Conservation (phyloP, 2,329 filamentous ascomycete genomes). For the Fusarium algeriense region DNA sequence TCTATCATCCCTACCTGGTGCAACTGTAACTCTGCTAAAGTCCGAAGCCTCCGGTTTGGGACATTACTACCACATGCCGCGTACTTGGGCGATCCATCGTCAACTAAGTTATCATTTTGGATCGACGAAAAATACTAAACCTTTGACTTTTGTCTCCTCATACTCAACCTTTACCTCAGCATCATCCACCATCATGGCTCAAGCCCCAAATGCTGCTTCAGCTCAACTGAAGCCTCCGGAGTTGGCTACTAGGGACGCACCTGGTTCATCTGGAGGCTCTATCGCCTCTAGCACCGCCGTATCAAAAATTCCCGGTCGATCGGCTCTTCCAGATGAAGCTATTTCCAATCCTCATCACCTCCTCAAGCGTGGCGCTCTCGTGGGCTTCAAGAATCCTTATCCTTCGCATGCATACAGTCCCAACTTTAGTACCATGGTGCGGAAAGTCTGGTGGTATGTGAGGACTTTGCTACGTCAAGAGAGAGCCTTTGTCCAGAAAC, state of each 20-base stretch:
- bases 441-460: conserved; percentile 55
- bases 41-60: conserved; percentile 28
- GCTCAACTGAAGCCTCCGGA: conserved; percentile 31
- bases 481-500: neutral
- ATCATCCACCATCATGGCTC: conserved; percentile 37
- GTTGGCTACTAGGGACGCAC: conserved; percentile 27
- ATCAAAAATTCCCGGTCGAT: conserved; percentile 51
- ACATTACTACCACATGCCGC: conserved; percentile 42
- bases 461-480: neutral
- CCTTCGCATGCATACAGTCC: conserved; percentile 56
- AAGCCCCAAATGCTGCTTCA: conserved; percentile 29
- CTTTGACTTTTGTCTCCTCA: neutral
- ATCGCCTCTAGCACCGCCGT: conserved; percentile 47
- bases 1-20: conserved; percentile 22
- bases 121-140: conserved; percentile 20
- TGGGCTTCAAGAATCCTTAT: conserved; percentile 65
- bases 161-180: conserved; percentile 30
- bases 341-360: conserved; percentile 63
- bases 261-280: conserved; percentile 15
- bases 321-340: conserved; percentile 57
- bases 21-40: conserved; percentile 20
- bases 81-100: conserved; percentile 30
- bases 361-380: conserved; percentile 54
- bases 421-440: conserved; percentile 43
- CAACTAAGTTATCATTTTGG: conserved; percentile 39